Percentiles rank a stretch among this genome's conserved stretches.
Evolutionary conservation across 108 stramenopile genomes (phyloP).

Genomic region (Mayamaea pseudoterrestris): DNA sequence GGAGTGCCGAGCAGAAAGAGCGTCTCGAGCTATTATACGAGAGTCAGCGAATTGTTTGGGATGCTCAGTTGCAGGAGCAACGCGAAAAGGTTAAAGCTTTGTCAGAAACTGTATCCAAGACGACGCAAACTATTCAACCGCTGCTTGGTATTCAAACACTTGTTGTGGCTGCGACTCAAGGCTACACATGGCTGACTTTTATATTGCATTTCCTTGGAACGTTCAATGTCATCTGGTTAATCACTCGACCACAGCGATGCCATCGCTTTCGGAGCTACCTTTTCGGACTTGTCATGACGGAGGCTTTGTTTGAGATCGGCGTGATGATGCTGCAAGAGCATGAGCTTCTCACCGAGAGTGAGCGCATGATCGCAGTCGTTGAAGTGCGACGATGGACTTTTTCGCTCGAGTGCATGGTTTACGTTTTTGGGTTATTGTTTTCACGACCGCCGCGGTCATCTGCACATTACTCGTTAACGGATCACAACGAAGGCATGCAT

Average conservation of each 20-base stretch:
- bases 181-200: background rate
- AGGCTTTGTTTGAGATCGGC: background rate
- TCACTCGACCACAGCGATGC: slow-evolving; percentile 1
- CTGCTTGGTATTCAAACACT: background rate
- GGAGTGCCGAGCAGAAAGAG: background rate
- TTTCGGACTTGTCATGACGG: background rate
- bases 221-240: background rate
- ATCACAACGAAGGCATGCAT: no score
- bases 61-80: background rate
- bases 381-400: no score
- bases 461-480: no score
- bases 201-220: background rate
- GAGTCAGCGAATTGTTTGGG: background rate
- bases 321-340: no score
- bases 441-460: no score
- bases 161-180: background rate
- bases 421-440: no score
- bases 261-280: background rate
- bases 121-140: background rate
- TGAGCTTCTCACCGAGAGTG: no score
- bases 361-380: no score
- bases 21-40: background rate
- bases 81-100: background rate
- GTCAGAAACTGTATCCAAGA: background rate
- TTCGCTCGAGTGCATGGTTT: no score